Evolutionary conservation across 805 yeast genomes (phyloP).

Genomic region (Starmerella sp.): DNA sequence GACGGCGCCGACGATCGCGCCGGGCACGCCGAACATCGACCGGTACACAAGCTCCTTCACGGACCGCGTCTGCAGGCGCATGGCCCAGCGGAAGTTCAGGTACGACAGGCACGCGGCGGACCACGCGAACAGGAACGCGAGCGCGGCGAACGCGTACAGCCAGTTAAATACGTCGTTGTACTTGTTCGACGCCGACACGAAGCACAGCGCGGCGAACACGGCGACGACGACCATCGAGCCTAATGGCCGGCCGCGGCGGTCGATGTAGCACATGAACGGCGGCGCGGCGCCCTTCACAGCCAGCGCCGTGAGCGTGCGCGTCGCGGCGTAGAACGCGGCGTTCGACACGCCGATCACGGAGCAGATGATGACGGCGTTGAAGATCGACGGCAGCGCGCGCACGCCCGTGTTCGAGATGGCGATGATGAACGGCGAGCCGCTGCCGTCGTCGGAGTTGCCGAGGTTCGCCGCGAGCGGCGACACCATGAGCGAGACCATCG

Average conservation of each 20-base stretch:
- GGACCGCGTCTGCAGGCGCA: slow-evolving; percentile 52
- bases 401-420: slow-evolving; percentile 63
- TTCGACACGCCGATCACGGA: slow-evolving; percentile 74
- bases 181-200: slow-evolving; percentile 46
- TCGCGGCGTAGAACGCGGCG: slow-evolving; percentile 56
- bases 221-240: slow-evolving; percentile 43
- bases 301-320: slow-evolving; percentile 55
- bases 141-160: slow-evolving; percentile 24
- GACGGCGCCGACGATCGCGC: slow-evolving; percentile 51
- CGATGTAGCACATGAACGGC: slow-evolving; percentile 50
- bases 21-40: slow-evolving; percentile 58
- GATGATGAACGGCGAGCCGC: slow-evolving; percentile 76
- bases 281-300: slow-evolving; percentile 58
- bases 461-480: slow-evolving; percentile 45
- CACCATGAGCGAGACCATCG: slow-evolving; percentile 58
- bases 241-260: slow-evolving; percentile 67
- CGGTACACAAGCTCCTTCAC: slow-evolving; percentile 56
- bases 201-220: slow-evolving; percentile 44
- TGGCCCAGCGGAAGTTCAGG: slow-evolving; percentile 42
- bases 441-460: slow-evolving; percentile 35
- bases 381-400: slow-evolving; percentile 54
- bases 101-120: slow-evolving; percentile 15
- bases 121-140: slow-evolving; percentile 24
- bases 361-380: slow-evolving; percentile 66
- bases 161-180: slow-evolving; percentile 24